Evolutionary conservation across 2,329 filamentous ascomycete species (phyloP).

Genomic region (Knufia fluminis): DNA sequence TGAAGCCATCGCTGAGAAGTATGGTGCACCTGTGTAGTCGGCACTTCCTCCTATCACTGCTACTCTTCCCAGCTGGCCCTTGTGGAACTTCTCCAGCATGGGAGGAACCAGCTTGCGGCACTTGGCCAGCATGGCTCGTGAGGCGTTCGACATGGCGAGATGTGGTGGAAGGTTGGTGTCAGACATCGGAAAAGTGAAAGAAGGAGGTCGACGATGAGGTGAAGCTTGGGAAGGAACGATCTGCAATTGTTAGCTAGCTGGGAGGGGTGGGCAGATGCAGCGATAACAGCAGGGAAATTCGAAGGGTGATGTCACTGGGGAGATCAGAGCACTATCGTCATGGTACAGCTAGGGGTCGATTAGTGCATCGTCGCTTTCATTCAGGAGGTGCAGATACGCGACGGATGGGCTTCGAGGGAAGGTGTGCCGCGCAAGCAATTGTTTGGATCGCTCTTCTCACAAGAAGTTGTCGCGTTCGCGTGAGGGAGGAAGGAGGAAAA

Average conservation of each 20-base stretch:
- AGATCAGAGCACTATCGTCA: background rate
- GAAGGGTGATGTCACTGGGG: background rate
- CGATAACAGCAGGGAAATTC: background rate
- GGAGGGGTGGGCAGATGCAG: background rate
- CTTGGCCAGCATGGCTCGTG: slow-evolving; percentile 66
- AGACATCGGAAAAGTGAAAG: slow-evolving; percentile 8
- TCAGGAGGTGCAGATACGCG: no score
- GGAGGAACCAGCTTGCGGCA: slow-evolving; percentile 87
- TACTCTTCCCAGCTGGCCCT: slow-evolving; percentile 86
- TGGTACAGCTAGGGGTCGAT: background rate
- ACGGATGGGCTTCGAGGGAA: no score
- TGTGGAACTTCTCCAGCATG: slow-evolving; percentile 92
- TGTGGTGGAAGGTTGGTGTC: slow-evolving; percentile 3
- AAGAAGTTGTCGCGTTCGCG: no score
- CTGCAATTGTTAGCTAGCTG: background rate
- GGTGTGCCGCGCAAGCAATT: no score
- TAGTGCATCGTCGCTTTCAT: no score
- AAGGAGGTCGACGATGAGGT: background rate
- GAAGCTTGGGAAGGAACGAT: background rate
- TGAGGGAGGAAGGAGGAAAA: background rate
- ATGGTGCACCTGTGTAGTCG: slow-evolving; percentile 94
- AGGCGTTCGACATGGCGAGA: slow-evolving; percentile 52
- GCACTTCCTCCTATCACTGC: slow-evolving; percentile 91
- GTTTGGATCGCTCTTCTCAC: no score
- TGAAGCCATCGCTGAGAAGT: slow-evolving; percentile 96